Evolutionary conservation across 2,329 filamentous ascomycete species (phyloP), one percentile per base, ranked within the genome.

Genomic region (Colletotrichum musae): DNA sequence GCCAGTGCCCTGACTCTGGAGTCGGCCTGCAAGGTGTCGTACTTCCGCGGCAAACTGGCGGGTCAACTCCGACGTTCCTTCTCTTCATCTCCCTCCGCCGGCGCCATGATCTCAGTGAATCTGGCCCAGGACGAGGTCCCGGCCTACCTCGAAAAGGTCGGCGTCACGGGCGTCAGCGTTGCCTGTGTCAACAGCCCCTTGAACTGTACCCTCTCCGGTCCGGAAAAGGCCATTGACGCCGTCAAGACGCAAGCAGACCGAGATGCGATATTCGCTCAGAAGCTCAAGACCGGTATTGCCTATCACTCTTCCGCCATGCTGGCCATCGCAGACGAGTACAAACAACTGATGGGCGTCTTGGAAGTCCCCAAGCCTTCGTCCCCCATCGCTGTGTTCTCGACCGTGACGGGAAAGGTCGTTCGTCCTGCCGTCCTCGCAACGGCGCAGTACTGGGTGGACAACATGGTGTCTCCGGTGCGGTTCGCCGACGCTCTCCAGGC

Each of bases 161-260:
- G 52, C 24, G 18, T 6, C 1, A 39, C 71, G 13, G 66, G 72
- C 7, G 63, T 78, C 21, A 71, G 62, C 56, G 59, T 61, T 21
- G 57, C 68, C 39, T 87, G 86, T 72, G 81, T 84, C 72, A 89
- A 89, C 78, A 86, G 84, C 28, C 86, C 86, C 0, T 77, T 77
- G 1, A 87, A 82, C 18, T 74, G 85, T 7, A 89, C 87, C 0
- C 79, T 87, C 0, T 87, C 86, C 0, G 87, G 87, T 7, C 82
- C 86, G 50, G 79, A 80, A 36, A 73, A 75, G 0, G 81, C 80
- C 4, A 77, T 89, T 2, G 80, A 83, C 6, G 76, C 81, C 68
- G 74, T 88, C 3, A 80, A 69, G 1, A 63, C 68, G 1, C 72
- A 74, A 32, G 67, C 84, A 16, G 78, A 84, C 48, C 48, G 28